Conservation (phyloP, 345 rosid genomes). For the Sisymbrium altissimum region DNA sequence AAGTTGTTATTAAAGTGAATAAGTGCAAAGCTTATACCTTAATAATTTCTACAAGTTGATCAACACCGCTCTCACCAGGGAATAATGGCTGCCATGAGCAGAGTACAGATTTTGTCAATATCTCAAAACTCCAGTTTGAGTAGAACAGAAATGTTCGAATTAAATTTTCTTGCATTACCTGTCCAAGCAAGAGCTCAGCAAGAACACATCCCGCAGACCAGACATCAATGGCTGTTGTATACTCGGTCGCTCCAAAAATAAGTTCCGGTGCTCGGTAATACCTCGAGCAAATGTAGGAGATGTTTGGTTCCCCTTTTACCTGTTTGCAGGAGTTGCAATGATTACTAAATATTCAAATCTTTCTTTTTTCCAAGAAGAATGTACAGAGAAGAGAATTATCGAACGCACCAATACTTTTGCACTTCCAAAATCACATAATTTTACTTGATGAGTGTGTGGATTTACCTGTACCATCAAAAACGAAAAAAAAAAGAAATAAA, state of each 20-base stretch:
- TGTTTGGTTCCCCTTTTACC: constrained; percentile 99
- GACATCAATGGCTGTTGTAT: constrained; percentile 86
- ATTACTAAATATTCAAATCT: neutral
- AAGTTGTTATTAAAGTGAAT: neutral
- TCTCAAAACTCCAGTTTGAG: neutral
- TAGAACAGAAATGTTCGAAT: neutral
- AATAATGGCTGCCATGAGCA: constrained; percentile 70
- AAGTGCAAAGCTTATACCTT: constrained; percentile 52
- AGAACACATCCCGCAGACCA: constrained; percentile 99
- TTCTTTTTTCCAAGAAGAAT: neutral
- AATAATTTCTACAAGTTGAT: constrained; percentile 96
- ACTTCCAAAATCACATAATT: constrained; percentile 97
- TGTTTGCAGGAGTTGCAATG: constrained; percentile 27
- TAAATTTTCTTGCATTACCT: constrained; percentile 39
- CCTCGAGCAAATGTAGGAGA: constrained; percentile 95
- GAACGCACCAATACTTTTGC: constrained; percentile 90
- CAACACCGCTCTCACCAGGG: constrained; percentile 97
- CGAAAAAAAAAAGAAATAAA: neutral
- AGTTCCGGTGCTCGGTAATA: constrained; percentile 98
- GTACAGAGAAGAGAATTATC: neutral
- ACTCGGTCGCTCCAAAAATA: constrained; percentile 97
- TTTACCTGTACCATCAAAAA: constrained; percentile 55
- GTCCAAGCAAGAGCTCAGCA: constrained; percentile 91
- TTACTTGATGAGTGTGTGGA: constrained; percentile 97
- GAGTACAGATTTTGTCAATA: neutral